phyloP scores from a whole-genome alignment of 2,329 filamentous ascomycete species.

The Penicillium fuscoglaucum region DNA sequence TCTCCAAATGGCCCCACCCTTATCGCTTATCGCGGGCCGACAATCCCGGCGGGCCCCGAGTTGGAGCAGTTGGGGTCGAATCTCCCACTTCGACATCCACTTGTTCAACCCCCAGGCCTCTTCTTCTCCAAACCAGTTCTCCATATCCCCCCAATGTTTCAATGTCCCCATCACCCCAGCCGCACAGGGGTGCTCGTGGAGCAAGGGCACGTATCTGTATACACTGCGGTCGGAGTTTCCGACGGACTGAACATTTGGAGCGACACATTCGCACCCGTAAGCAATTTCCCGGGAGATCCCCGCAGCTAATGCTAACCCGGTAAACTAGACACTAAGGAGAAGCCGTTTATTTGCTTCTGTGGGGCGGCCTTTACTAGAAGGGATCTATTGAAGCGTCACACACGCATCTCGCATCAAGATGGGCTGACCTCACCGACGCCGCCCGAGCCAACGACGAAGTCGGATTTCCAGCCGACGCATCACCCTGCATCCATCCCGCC shows the following conservation, averaged over 20 bases:
- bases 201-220: slow-evolving; percentile 35
- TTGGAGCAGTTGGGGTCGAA: slow-evolving; percentile 24
- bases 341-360: slow-evolving; percentile 40
- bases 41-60: slow-evolving; percentile 2
- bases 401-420: slow-evolving; percentile 36
- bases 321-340: slow-evolving; percentile 37
- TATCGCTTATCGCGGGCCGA: slow-evolving; percentile 16
- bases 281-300: slow-evolving; percentile 7
- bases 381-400: slow-evolving; percentile 38
- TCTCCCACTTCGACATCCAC: slow-evolving; percentile 15
- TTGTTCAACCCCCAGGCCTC: slow-evolving; percentile 11
- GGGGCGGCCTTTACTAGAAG: slow-evolving; percentile 39
- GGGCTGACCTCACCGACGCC: slow-evolving; percentile 32
- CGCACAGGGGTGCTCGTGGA: slow-evolving; percentile 25
- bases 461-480: slow-evolving; percentile 20
- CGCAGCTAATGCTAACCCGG: slow-evolving; percentile 4
- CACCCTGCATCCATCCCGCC: slow-evolving; percentile 15
- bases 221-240: slow-evolving; percentile 38
- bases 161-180: slow-evolving; percentile 36
- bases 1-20: slow-evolving; percentile 7
- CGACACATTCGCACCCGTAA: slow-evolving; percentile 40
- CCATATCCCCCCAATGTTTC: slow-evolving; percentile 28
- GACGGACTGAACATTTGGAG: slow-evolving; percentile 39
- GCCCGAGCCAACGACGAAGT: slow-evolving; percentile 23
- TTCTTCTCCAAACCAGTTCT: slow-evolving; percentile 27